These are phyloP conservation scores for Dryas octopetala DNA, from an alignment of 306 rosid species.

Conservation along the genomic window DNA sequence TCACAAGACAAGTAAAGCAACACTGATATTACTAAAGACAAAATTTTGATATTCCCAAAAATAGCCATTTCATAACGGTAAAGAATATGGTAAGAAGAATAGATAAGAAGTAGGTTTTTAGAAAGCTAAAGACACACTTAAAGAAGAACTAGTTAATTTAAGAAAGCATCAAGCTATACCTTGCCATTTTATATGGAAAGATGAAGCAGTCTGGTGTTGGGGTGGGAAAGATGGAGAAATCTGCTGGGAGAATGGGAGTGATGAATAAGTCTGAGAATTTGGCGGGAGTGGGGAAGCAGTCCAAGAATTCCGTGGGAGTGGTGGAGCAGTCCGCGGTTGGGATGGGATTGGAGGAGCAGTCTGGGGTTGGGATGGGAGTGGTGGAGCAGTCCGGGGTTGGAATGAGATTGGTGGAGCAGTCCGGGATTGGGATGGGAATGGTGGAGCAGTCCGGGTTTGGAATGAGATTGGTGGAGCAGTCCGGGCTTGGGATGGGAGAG, in stretches of 20 bases:
- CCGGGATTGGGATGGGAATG: background rate
- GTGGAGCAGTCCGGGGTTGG: background rate
- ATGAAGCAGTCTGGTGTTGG: background rate
- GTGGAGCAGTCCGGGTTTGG: background rate
- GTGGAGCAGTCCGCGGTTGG: conserved; percentile 1
- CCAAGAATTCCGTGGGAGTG: background rate
- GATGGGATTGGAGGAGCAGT: background rate
- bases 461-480: background rate
- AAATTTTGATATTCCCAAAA: background rate
- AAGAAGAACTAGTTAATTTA: background rate
- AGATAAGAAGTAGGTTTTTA: background rate
- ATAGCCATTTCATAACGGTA: background rate
- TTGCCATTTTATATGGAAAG: conserved; percentile 14
- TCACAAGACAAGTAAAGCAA: background rate
- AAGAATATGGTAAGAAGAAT: background rate
- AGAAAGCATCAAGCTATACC: conserved; percentile 7
- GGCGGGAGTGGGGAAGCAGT: background rate
- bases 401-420: background rate
- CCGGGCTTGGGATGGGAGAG: background rate
- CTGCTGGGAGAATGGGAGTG: background rate
- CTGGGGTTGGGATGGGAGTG: background rate
- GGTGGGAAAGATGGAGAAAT: background rate
- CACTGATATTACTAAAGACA: too few species aligned
- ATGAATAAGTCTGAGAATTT: background rate
- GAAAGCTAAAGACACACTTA: background rate